phyloP scores from a whole-genome alignment of 2,329 filamentous ascomycete species.

The Anthostomella pinea region DNA sequence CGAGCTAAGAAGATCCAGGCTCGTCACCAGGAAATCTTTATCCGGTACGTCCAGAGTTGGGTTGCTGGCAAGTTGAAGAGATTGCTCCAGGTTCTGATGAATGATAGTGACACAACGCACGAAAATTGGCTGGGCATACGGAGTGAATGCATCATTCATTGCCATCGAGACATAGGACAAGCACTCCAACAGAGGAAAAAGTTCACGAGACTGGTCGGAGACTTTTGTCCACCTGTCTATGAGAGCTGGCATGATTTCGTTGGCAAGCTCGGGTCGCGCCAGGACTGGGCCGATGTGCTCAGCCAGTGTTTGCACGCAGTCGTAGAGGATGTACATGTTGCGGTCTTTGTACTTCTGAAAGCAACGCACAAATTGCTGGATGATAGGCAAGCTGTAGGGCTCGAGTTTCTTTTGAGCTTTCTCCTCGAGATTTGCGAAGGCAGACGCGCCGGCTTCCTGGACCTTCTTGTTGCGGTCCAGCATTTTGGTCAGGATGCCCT shows the following conservation, averaged over 20 bases:
- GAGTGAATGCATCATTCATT: slow-evolving; percentile 76
- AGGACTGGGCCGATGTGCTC: slow-evolving; percentile 84
- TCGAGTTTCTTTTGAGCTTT: slow-evolving; percentile 78
- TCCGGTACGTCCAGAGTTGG: slow-evolving; percentile 73
- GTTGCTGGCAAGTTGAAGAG: slow-evolving; percentile 67
- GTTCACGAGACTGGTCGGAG: slow-evolving; percentile 82
- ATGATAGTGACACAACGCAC: slow-evolving; percentile 86
- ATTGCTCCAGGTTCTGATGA: slow-evolving; percentile 83
- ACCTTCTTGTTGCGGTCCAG: slow-evolving; percentile 97
- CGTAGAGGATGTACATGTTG: slow-evolving; percentile 98
- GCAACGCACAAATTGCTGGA: slow-evolving; percentile 87
- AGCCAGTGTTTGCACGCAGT: slow-evolving; percentile 94
- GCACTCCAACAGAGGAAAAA: slow-evolving; percentile 95
- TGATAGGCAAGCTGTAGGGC: slow-evolving; percentile 85
- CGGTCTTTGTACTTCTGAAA: slow-evolving; percentile 96
- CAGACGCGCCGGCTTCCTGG: slow-evolving; percentile 92
- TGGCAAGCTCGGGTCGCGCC: slow-evolving; percentile 75
- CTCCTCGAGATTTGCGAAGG: slow-evolving; percentile 94
- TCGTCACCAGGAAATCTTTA: slow-evolving; percentile 96
- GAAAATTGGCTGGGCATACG: slow-evolving; percentile 85
- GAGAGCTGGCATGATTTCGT: slow-evolving; percentile 87
- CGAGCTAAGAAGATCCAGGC: slow-evolving; percentile 86
- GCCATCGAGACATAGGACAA: slow-evolving; percentile 91
- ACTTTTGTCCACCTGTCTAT: slow-evolving; percentile 86
- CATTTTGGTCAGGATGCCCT: slow-evolving; percentile 91